Evolutionary conservation across 495 filamentous ascomycete species (phyloP).

Genomic region (Oidiodendron maius): DNA sequence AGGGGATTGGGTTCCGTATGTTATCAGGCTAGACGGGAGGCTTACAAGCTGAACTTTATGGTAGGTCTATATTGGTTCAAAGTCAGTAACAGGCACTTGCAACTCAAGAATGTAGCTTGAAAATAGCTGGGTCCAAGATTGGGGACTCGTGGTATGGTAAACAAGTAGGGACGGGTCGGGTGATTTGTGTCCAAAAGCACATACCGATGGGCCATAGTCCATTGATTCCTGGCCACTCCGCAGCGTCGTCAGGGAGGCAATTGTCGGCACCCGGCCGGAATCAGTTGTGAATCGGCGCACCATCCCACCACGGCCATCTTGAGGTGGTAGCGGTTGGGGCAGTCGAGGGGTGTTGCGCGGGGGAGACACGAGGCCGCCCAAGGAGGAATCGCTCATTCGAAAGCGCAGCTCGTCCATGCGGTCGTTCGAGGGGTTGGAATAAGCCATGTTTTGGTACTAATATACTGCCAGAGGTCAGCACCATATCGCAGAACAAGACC

Average conservation of each 20-base stretch:
- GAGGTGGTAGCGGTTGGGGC: constrained; percentile 46
- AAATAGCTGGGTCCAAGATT: neutral
- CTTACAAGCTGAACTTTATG: constrained; percentile 41
- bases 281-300: constrained; percentile 94
- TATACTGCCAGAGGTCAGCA: constrained; percentile 14
- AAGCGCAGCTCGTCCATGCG: constrained; percentile 74
- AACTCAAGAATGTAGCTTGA: constrained; percentile 3
- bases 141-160: no score
- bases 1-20: neutral
- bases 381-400: constrained; percentile 61
- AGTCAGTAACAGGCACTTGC: constrained; percentile 6
- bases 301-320: constrained; percentile 64
- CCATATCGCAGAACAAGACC: neutral
- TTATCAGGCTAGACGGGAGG: neutral
- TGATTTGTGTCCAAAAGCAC: no score
- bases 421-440: constrained; percentile 58
- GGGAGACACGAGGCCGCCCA: constrained; percentile 58
- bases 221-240: constrained; percentile 46
- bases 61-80: constrained; percentile 24
- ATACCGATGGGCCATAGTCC: constrained; percentile 44
- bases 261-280: constrained; percentile 75
- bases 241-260: constrained; percentile 62
- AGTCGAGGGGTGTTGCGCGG: constrained; percentile 55
- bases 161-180: no score
- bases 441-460: constrained; percentile 46